A percentile compares a stretch with the other conserved stretches of the same genome.
phyloP scores from a whole-genome alignment of 306 rosid genomes.

The Quercus parvula region DNA sequence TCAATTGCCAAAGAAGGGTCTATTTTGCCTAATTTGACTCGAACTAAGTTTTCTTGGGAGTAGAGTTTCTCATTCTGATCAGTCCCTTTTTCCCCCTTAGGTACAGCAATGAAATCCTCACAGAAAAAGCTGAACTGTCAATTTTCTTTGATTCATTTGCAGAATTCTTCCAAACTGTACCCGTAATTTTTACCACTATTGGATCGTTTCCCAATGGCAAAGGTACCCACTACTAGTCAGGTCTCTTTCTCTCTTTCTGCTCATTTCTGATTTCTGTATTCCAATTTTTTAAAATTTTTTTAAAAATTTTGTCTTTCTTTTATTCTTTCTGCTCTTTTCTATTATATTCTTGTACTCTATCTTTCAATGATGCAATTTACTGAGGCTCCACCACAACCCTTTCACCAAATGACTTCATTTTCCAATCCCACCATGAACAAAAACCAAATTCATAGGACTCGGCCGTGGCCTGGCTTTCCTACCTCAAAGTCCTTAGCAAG shows the following conservation, averaged over 20 bases:
- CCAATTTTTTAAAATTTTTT: not conserved
- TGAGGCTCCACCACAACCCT: constrained; percentile 22
- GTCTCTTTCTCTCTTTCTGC: constrained; percentile 52
- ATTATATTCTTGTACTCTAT: not conserved
- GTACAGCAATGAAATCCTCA: not conserved
- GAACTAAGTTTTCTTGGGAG: constrained; percentile 14
- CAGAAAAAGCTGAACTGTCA: constrained; percentile 31
- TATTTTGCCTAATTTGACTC: constrained; percentile 23
- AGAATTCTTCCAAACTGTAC: constrained; percentile 22
- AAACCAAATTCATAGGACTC: constrained; percentile 41
- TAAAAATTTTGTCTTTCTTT: not conserved
- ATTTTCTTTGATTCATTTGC: constrained; percentile 28
- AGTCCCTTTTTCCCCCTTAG: constrained; percentile 27
- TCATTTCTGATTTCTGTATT: constrained; percentile 14
- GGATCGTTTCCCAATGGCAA: constrained; percentile 41
- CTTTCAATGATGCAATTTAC: constrained; percentile 73
- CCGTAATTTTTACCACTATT: constrained; percentile 3
- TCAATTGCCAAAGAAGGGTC: not conserved
- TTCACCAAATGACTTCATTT: constrained; percentile 47
- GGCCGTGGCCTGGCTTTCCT: constrained; percentile 79
- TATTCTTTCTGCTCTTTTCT: not conserved
- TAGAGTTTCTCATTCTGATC: constrained; percentile 27
- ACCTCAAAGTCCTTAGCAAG: constrained; percentile 48
- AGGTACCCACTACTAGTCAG: constrained; percentile 46
- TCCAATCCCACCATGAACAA: constrained; percentile 59